These are phyloP conservation scores for Bonia amplexicaulis DNA, from an alignment of 176 grass and related monocot genomes.

Conservation along the genomic window DNA sequence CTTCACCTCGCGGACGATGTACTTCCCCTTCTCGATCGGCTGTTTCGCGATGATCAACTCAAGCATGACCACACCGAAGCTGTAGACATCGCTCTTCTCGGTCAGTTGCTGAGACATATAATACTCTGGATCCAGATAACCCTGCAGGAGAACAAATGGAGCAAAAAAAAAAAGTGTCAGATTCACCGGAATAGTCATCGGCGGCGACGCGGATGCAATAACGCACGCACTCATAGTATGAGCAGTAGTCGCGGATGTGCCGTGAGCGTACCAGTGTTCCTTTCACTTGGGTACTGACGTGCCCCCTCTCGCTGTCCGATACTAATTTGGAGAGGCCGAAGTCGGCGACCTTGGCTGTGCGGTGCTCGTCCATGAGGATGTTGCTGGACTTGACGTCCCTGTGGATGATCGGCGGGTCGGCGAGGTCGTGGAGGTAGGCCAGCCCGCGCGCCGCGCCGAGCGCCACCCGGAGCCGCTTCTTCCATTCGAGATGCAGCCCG, in stretches of 20 bases:
- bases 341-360: constrained; percentile 93
- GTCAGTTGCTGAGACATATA: constrained; percentile 91
- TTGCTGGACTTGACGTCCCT: constrained; percentile 92
- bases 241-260: not conserved
- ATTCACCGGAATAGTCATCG: not conserved
- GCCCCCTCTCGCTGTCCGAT: constrained; percentile 60
- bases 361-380: constrained; percentile 91
- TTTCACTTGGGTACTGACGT: constrained; percentile 90
- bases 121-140: constrained; percentile 92
- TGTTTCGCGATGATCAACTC: constrained; percentile 77
- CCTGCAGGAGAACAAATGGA: constrained; percentile 46
- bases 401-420: constrained; percentile 95
- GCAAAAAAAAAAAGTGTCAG: not conserved
- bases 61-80: constrained; percentile 91
- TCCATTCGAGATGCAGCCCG: constrained; percentile 80
- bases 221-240: not conserved
- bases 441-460: constrained; percentile 80
- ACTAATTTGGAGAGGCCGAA: constrained; percentile 90
- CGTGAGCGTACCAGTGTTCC: constrained; percentile 60
- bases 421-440: constrained; percentile 89
- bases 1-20: constrained; percentile 77
- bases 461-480: constrained; percentile 64
- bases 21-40: constrained; percentile 87
- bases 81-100: constrained; percentile 93
- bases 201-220: not conserved